These are phyloP conservation scores for Volvox carteri DNA, from an alignment of 163 green algal genomes.

Conservation along the genomic window DNA sequence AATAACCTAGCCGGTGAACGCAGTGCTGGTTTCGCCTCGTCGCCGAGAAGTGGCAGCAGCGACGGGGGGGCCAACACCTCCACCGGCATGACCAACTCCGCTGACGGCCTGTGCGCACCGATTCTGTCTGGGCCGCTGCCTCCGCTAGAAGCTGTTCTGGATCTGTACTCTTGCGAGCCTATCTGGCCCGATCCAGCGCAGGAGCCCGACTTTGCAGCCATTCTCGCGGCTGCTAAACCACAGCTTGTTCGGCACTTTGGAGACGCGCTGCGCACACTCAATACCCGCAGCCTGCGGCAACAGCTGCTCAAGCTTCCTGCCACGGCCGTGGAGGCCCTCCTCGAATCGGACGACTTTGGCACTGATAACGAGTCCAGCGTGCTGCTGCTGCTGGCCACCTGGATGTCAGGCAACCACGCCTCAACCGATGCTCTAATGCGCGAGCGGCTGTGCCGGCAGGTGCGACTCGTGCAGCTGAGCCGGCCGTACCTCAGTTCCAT, in stretches of 20 bases:
- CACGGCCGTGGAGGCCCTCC: conserved; percentile 15
- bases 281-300: neutral
- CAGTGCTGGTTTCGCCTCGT: neutral
- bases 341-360: conserved; percentile 19
- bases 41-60: neutral
- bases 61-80: too few relatives aligned
- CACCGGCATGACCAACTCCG: too few relatives aligned
- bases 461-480: conserved; percentile 37
- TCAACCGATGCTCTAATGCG: neutral
- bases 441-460: conserved; percentile 28
- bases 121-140: too few relatives aligned
- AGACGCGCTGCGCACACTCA: conserved; percentile 13
- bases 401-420: neutral
- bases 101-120: too few relatives aligned
- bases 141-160: too few relatives aligned
- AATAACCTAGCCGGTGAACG: neutral
- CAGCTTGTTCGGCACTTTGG: conserved; percentile 9
- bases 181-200: neutral
- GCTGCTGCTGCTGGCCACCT: conserved; percentile 25
- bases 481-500: neutral
- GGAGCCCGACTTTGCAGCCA: neutral
- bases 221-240: neutral
- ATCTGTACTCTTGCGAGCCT: neutral
- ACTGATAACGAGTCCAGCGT: conserved; percentile 41
- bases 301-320: conserved; percentile 32